Conservation (phyloP, 106 monocot species). For the Allium sativum region DNA sequence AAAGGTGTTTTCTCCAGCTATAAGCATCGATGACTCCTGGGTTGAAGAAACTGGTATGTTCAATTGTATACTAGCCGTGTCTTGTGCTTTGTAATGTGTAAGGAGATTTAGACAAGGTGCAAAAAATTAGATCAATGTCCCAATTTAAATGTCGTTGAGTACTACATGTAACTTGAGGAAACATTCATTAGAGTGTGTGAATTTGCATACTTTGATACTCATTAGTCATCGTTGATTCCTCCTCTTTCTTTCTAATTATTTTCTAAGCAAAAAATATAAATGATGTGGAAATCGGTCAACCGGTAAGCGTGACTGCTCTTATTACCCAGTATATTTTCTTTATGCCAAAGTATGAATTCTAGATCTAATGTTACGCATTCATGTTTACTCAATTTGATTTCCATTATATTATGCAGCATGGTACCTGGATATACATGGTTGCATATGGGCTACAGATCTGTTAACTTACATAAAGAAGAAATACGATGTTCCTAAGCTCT, state of each 20-base stretch:
- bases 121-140: no score
- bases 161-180: not conserved
- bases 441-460: not conserved
- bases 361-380: not conserved
- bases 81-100: not conserved
- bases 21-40: conserved; percentile 7
- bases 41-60: conserved; percentile 1
- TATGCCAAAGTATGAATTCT: not conserved
- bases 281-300: not conserved
- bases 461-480: conserved; percentile 1
- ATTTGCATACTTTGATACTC: not conserved
- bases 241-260: no score
- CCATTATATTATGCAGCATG: not conserved
- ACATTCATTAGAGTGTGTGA: not conserved
- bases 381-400: not conserved
- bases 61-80: not conserved
- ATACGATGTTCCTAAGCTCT: conserved; percentile 10
- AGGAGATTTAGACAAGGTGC: not conserved
- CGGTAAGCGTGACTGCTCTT: not conserved
- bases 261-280: no score
- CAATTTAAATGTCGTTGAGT: no score
- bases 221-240: no score
- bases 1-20: not conserved
- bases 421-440: conserved; percentile 12
- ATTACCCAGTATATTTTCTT: not conserved